Conservation (phyloP, 306 rosid genomes). For the Dryas drummondii region DNA sequence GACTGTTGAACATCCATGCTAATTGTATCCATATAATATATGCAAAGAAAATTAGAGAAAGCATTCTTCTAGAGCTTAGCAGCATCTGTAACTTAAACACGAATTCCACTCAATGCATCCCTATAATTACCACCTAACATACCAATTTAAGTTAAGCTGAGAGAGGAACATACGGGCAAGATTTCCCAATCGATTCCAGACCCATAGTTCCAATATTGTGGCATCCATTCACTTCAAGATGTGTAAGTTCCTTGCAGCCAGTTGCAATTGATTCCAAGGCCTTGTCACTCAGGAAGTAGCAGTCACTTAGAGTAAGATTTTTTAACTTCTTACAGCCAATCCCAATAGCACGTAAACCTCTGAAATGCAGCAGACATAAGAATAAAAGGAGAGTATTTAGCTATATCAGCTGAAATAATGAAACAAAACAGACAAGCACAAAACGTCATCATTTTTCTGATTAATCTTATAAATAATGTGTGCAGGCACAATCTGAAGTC, state of each 20-base stretch:
- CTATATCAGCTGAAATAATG: constrained; percentile 1
- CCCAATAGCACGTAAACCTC: constrained; percentile 79
- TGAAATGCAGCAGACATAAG: constrained; percentile 34
- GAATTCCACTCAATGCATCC: constrained; percentile 16
- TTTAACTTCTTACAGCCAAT: constrained; percentile 87
- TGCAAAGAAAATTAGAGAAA: constrained; percentile 7
- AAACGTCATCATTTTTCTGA: background rate
- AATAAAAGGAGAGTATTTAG: constrained; percentile 11
- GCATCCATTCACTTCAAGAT: constrained; percentile 96
- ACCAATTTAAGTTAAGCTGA: constrained; percentile 23
- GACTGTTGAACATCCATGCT: too few relatives aligned
- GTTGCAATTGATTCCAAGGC: constrained; percentile 90
- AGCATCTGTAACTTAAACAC: constrained; percentile 15
- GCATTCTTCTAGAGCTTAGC: background rate
- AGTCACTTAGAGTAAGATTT: constrained; percentile 78
- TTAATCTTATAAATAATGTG: background rate
- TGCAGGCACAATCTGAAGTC: background rate
- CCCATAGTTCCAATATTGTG: constrained; percentile 88
- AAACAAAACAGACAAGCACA: background rate
- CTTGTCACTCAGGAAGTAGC: constrained; percentile 81
- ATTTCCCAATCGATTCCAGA: constrained; percentile 77
- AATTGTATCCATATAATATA: background rate
- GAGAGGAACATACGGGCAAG: constrained; percentile 68
- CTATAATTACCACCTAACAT: constrained; percentile 13
- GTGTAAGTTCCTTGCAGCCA: constrained; percentile 88